Base-by-base conservation (phyloP, 805 yeast genomes). In the Schwanniomyces polymorphus region DNA sequence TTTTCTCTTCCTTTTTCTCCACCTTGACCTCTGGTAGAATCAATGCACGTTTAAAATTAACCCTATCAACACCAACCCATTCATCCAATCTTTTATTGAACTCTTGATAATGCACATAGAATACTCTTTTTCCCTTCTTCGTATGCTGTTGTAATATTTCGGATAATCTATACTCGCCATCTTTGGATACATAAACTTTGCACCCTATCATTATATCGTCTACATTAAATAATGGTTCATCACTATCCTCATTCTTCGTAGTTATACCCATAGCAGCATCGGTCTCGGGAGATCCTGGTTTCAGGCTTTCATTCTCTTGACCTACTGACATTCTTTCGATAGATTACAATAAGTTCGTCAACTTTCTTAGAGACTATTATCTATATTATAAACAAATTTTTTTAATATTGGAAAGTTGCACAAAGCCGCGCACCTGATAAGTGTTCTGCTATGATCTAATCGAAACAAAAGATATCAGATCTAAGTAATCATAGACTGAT, bases 21-120 rank as follows among this genome's bases (percentile, higher is more conserved):
- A 67, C 69, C 50, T 78, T 80, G 0, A 83, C 82, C 53, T 80
- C 82, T 0, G 97, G 97, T 52, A 82, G 72, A 16, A 80, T 79
- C 46, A 92, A 80, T 0, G 89, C 89, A 46, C 82, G 72, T n/a
- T 76, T 71, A 45, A 83, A 78, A 62, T 90, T 88, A 9, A 94
- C 83, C 44, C 95, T 76, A 31, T 82, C 84, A 4, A 81, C 75
- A 17, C 78, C 74, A 6, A 94, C 81, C 98, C 98, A 92, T 65
- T 94, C 99, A 70, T 94, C 99, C 56, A 94, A 77, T 65, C 99
- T 86, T 52, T 94, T 94, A 73, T 94, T 94, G 74, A 85, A 94
- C 56, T 91, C 97, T 44, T 84, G 89, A 69, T 91, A 94, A 66
- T 94, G 99, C 27, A 94, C 97, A 63, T 94, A 94, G 65, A 86